Base-by-base conservation (phyloP, 352 stramenopile species). In the Phytophthora sp. region DNA sequence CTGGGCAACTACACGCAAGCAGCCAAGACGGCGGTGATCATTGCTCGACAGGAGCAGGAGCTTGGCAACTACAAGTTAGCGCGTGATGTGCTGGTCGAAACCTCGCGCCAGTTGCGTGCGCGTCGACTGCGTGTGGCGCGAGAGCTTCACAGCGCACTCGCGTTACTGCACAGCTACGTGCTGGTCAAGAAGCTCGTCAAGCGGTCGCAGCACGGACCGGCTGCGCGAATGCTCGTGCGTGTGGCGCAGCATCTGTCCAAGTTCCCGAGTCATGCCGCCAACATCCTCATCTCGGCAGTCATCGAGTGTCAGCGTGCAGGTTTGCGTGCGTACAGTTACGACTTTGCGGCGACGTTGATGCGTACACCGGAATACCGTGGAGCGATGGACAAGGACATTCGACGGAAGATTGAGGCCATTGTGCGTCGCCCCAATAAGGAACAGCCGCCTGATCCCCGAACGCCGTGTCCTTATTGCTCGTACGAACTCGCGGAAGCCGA, bases 381-480 rank as follows among this genome's bases (percentile, higher is more conserved):
- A 53, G 80, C 77, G 13, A 95, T 95, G 58, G 88, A 96, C 76
- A 95, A 93, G 53, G 84, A 96, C 50, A 96, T 96, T 66, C 91
- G 91, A 65, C 89, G 86, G 57, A 98, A 98, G 73, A 98, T 98
- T 63, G 93, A 98, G 75, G 87, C 89, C 15, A 98, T 98, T 46
- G 91, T 98, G 12, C 88, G 94, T 29, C 85, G 86, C n/a, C 88
- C 91, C 20, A 96, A 96, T 69, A 90, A 93, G 71, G 91, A 98
- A 29, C 88, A 96, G 58, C 59, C 75, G 26, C 80, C 81, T 0
- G 86, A 93, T 38, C 68, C 70, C 1, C 53, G 76, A 36, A 90
- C 88, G 12, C 88, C 87, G 9, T 98, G 94, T 39, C 94, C 93
- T 7, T 96, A 94, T 57, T 96, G 84, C 46, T 67, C 45, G 1